These are phyloP conservation scores for Rehmannia glutinosa DNA, from an alignment of 257 asterid genomes.

Conservation along the genomic window DNA sequence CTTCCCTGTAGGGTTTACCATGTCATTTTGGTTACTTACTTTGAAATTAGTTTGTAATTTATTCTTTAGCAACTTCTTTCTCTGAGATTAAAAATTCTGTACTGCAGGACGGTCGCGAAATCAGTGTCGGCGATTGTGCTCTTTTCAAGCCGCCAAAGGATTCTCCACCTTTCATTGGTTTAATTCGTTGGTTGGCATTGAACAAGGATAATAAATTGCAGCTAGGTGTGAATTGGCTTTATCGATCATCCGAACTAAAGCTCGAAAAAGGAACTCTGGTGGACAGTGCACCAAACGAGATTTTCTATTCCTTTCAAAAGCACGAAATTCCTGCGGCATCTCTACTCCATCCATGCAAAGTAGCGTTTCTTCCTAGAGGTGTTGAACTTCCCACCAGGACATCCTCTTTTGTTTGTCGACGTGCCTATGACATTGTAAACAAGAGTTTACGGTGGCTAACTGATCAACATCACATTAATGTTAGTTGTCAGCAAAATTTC, in stretches of 20 bases:
- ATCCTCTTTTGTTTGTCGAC: slow-evolving; percentile 81
- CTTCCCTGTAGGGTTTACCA: neutral
- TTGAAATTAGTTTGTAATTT: neutral
- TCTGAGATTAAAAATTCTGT: neutral
- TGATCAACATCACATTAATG: slow-evolving; percentile 73
- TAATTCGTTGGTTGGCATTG: slow-evolving; percentile 51
- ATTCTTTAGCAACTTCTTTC: neutral
- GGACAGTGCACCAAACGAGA: slow-evolving; percentile 80
- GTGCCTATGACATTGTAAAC: slow-evolving; percentile 58
- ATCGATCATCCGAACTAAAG: slow-evolving; percentile 67
- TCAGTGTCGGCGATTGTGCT: slow-evolving; percentile 69
- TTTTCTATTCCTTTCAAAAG: slow-evolving; percentile 80
- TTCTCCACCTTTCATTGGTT: slow-evolving; percentile 72
- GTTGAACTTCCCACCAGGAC: slow-evolving; percentile 68
- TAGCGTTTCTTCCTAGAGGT: slow-evolving; percentile 94
- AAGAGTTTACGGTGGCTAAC: slow-evolving; percentile 81
- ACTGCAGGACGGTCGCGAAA: slow-evolving; percentile 66
- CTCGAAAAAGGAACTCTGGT: slow-evolving; percentile 51
- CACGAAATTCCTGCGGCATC: slow-evolving; percentile 86
- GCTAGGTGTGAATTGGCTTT: slow-evolving; percentile 79
- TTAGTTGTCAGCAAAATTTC: slow-evolving; percentile 40
- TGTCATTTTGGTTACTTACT: neutral
- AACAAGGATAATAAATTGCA: slow-evolving; percentile 41
- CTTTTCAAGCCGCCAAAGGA: slow-evolving; percentile 66
- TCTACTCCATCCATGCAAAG: slow-evolving; percentile 91